Evolutionary conservation across 805 yeast species (phyloP), one percentile per base, ranked within the genome.

Genomic region (Starmera amethionina): DNA sequence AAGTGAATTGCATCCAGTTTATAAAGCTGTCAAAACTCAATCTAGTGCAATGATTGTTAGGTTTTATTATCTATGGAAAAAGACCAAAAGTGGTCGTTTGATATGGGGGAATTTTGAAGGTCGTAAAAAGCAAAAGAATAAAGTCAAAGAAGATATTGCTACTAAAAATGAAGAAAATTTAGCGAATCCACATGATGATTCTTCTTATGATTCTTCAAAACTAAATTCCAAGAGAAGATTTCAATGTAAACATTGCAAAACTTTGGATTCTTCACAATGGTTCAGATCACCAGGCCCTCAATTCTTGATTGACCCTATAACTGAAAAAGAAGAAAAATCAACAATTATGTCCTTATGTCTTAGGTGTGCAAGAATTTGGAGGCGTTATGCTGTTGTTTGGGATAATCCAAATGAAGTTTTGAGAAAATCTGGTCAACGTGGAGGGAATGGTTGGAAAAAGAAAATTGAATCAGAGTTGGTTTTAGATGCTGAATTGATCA

Each of bases 21-120:
- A 55, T 46, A 73, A 78, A 53, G 75, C 72, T 42, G 93, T 90
- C n/a, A 72, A 72, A 28, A 72, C 88, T 0, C 94, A 84, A 50
- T 65, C 87, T 0, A 64, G 77, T 41, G 73, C 89, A 0, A 84
- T 81, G 80, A 68, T 88, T 46, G 97, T 90, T 2, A 63, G 97
- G 42, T 88, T 71, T 56, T 90, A 87, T 53, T 90, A 90, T 52
- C 63, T 86, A 40, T 90, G 97, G 97, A 89, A 89, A 60, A 89
- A 89, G 57, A 82, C 95, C 0, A 64, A 72, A 28, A 68, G 69
- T 35, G 97, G 97, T 0, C 78, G 73, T 46, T 54, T 57, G 34
- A 82, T 87, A 14, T 85, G 97, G 95, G 95, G 86, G 30, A 78
- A 80, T 52, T 85, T 63, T 54, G 79, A 77, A 34, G 94, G 93